These are phyloP conservation scores for Coemansia brasiliensis DNA, from an alignment of 192 early-diverging fungal species.

Conservation along the genomic window DNA sequence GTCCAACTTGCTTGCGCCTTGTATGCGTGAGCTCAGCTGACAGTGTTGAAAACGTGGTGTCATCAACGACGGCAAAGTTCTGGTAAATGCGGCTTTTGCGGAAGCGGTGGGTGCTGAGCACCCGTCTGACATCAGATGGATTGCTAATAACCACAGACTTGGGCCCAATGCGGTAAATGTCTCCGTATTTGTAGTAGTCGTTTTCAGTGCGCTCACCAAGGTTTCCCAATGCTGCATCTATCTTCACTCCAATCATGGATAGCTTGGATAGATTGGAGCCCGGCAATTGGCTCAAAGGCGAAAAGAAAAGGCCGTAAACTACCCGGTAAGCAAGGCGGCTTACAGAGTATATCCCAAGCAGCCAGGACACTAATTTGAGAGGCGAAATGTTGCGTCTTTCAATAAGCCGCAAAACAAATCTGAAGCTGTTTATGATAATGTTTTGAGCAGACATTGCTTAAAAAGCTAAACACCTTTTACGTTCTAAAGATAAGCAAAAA, in stretches of 20 bases:
- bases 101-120: constrained; percentile 27
- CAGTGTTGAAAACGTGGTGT: constrained; percentile 25
- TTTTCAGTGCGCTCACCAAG: constrained; percentile 13
- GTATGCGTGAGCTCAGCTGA: constrained; percentile 21
- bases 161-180: constrained; percentile 31
- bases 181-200: constrained; percentile 35
- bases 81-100: constrained; percentile 31
- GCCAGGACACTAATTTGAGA: constrained; percentile 1
- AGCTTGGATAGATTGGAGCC: constrained; percentile 21
- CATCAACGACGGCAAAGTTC: constrained; percentile 12
- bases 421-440: constrained; percentile 2
- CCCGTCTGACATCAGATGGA: constrained; percentile 18
- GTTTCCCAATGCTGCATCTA: constrained; percentile 11
- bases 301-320: constrained; percentile 27
- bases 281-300: constrained; percentile 28
- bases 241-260: constrained; percentile 1
- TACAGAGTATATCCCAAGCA: constrained; percentile 1
- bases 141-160: constrained; percentile 28
- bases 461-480: too few species aligned
- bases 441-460: neutral
- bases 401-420: neutral
- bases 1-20: constrained; percentile 24
- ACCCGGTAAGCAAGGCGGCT: constrained; percentile 7
- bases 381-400: constrained; percentile 1
- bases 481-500: too few species aligned